phyloP scores from a whole-genome alignment of 2,329 filamentous ascomycete species.

The Neophaeococcomyces aloes region DNA sequence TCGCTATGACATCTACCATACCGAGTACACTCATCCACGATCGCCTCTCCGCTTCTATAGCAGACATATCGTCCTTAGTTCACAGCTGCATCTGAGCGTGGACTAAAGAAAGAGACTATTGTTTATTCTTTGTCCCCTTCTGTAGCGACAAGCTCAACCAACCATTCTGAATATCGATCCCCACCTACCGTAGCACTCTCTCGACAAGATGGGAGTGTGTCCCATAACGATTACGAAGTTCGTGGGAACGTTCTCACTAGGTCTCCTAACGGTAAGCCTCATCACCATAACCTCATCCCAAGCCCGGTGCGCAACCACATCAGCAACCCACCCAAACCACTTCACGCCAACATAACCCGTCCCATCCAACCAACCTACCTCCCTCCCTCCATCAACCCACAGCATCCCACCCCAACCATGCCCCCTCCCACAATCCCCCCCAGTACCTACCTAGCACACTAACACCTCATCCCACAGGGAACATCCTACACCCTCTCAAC shows the following conservation, averaged over 20 bases:
- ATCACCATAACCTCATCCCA: background rate
- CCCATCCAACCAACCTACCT: background rate
- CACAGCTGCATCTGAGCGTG: no score
- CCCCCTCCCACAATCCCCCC: background rate
- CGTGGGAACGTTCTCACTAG: conserved; percentile 79
- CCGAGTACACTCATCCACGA: no score
- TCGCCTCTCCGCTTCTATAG: no score
- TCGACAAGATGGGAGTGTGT: conserved; percentile 27
- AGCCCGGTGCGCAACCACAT: no score
- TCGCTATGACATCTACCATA: conserved; percentile 4
- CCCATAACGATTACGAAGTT: conserved; percentile 78
- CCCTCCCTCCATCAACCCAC: background rate
- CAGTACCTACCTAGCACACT: background rate
- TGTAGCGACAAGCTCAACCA: no score
- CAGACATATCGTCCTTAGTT: no score
- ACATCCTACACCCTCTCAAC: conserved; percentile 75
- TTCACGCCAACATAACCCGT: background rate
- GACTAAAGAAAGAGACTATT: no score
- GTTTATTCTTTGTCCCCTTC: no score
- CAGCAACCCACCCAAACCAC: no score
- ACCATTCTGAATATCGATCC: no score
- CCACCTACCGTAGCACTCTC: no score
- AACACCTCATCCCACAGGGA: conserved; percentile 47
- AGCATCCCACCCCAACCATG: background rate
- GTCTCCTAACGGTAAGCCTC: conserved; percentile 67